Base-by-base conservation (phyloP, 2,329 filamentous ascomycete genomes). In the Laburnicola sp. region DNA sequence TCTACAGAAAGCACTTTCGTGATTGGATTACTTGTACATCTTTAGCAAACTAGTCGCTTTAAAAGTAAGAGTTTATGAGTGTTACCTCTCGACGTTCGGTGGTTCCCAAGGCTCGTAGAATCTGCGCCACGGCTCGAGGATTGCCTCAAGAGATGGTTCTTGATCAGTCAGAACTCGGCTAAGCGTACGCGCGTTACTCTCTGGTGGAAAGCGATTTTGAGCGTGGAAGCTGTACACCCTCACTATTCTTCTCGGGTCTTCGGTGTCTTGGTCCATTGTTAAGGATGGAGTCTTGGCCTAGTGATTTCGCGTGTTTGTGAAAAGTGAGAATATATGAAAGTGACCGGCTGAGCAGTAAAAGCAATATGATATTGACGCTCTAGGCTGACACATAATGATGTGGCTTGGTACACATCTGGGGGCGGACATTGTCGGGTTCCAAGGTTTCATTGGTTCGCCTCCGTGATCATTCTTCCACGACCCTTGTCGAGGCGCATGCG, bases 91-190 rank as follows among this genome's bases (percentile, higher is more conserved):
- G 16, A 21, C 23, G 28, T 37, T 23, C 6, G 21, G 2, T 16
- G 40, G 9, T 26, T 53, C 39, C 51, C 45, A 56, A 3, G 53
- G 58, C 31, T 59, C 58, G 25, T 50, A 59, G 32, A 50, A 59
- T 25, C 32, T 51, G 6, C 51, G 48, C 56, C 53, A 54, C 36
- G 54, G 49, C 25, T 43, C 43, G 3, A 34, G 36, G 0, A 47
- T 41, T 23, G 30, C 25, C 21, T 57, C 49, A 5, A 39, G 37
- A 35, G 39, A 48, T 26, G 30, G 30, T 11, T 42, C 36, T 3
- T 40, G 25, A 4, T 27, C 21, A 59, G 60, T 22, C 51, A 62
- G 3, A 60, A 72, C n/a, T 58, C 68, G 22, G 2, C 31, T 41
- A 5, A 54, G 36, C 6, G 5, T n/a, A 11, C 44, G 42, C 7